Conservation (phyloP, 805 yeast genomes). For the Blastobotrys terrestris region DNA sequence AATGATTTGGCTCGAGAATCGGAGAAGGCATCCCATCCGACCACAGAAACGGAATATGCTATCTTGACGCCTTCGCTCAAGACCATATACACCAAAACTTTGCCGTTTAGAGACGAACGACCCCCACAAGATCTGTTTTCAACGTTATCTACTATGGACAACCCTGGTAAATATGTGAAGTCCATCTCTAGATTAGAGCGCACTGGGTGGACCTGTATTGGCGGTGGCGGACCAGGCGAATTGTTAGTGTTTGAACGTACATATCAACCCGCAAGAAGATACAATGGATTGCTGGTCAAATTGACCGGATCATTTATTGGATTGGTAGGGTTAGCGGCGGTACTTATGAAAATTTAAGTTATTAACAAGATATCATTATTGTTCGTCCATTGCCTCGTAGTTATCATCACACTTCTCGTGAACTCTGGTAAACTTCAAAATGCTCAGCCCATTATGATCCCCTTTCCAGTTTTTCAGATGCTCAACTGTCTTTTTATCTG, state of each 20-base stretch:
- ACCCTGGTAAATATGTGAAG: slow-evolving; percentile 20
- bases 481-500: slow-evolving; percentile 52
- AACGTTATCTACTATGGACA: slow-evolving; percentile 15
- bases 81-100: slow-evolving; percentile 15
- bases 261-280: slow-evolving; percentile 16
- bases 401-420: not conserved
- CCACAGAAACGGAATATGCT: slow-evolving; percentile 15
- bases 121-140: slow-evolving; percentile 21
- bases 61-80: slow-evolving; percentile 21
- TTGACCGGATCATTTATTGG: slow-evolving; percentile 5
- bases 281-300: slow-evolving; percentile 8
- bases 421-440: slow-evolving; percentile 44
- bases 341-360: not conserved
- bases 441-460: slow-evolving; percentile 67
- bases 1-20: not conserved
- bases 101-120: slow-evolving; percentile 13
- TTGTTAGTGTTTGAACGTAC: slow-evolving; percentile 39
- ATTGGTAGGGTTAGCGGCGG: not conserved
- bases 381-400: not conserved
- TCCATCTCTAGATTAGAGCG: slow-evolving; percentile 40
- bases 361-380: not conserved
- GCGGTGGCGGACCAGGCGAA: slow-evolving; percentile 38
- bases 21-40: not conserved
- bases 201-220: slow-evolving; percentile 50
- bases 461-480: slow-evolving; percentile 74